phyloP scores from a whole-genome alignment of 495 filamentous ascomycete genomes.

The Penicillium cinerascens region DNA sequence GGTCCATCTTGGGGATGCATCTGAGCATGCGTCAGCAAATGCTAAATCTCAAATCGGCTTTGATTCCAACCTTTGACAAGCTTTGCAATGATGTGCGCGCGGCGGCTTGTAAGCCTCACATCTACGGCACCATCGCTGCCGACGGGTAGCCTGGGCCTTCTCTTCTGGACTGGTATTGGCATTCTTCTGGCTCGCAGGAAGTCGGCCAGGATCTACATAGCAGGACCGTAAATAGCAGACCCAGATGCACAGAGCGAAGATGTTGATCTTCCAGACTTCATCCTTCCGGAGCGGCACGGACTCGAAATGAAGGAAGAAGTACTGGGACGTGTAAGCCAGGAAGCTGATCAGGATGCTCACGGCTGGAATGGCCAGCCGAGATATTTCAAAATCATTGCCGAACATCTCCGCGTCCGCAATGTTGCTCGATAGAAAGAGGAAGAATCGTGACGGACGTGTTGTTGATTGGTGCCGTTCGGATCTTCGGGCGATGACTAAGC shows the following conservation, averaged over 20 bases:
- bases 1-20: constrained; percentile 97
- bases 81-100: constrained; percentile 87
- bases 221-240: constrained; percentile 76
- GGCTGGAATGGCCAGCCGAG: constrained; percentile 59
- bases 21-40: constrained; percentile 33
- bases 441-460: constrained; percentile 15
- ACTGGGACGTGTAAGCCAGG: constrained; percentile 80
- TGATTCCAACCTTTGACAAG: constrained; percentile 60
- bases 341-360: constrained; percentile 67
- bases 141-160: constrained; percentile 22
- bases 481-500: constrained; percentile 19
- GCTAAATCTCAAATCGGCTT: not conserved
- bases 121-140: constrained; percentile 77
- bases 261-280: constrained; percentile 70
- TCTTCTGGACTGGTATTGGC: constrained; percentile 19
- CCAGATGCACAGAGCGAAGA: constrained; percentile 67
- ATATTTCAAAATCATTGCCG: constrained; percentile 26
- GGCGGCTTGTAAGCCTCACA: constrained; percentile 81
- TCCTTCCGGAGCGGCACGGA: constrained; percentile 59
- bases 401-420: constrained; percentile 14
- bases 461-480: constrained; percentile 10
- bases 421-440: constrained; percentile 1
- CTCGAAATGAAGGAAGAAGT: constrained; percentile 71
- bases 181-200: constrained; percentile 29
- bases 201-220: constrained; percentile 69